Conservation (phyloP, 2,329 filamentous ascomycete genomes). For the Botrytis cinerea region DNA sequence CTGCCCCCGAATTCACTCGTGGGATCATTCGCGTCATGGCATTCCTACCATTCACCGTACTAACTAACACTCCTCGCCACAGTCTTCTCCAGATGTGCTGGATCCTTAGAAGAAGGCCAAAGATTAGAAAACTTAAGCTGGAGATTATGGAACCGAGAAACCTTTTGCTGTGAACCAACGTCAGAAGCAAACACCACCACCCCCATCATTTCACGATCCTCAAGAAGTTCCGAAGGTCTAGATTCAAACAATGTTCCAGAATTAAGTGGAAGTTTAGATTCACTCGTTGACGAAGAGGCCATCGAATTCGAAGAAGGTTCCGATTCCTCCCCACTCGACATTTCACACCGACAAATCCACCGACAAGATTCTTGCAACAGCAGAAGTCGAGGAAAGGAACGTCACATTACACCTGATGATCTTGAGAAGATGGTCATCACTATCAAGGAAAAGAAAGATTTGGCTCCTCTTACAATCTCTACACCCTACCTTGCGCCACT, state of each 20-base stretch:
- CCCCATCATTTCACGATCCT: conserved; percentile 44
- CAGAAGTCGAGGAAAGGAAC: conserved; percentile 72
- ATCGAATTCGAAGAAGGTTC: conserved; percentile 53
- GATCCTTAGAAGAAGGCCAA: conserved; percentile 89
- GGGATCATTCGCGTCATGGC: conserved; percentile 16
- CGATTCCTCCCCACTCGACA: conserved; percentile 58
- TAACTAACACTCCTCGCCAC: conserved; percentile 20
- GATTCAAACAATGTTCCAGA: conserved; percentile 65
- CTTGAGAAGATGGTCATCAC: conserved; percentile 92
- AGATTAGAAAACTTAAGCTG: conserved; percentile 94
- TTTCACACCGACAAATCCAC: conserved; percentile 62
- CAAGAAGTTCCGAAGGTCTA: conserved; percentile 38
- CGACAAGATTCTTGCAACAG: conserved; percentile 71
- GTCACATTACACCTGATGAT: conserved; percentile 89
- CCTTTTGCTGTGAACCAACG: conserved; percentile 77
- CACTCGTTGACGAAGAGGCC: conserved; percentile 67
- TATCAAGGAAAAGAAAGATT: conserved; percentile 79
- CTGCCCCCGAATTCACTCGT: background rate
- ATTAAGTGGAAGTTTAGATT: conserved; percentile 77
- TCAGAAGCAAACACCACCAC: conserved; percentile 52
- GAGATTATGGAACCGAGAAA: conserved; percentile 93
- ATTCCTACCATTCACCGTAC: conserved; percentile 11
- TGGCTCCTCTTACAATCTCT: conserved; percentile 56
- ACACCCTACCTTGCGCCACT: conserved; percentile 46
- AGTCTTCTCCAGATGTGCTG: conserved; percentile 95